Base-by-base conservation (phyloP, 2,329 filamentous ascomycete genomes). In the Aspergillus alliaceus region DNA sequence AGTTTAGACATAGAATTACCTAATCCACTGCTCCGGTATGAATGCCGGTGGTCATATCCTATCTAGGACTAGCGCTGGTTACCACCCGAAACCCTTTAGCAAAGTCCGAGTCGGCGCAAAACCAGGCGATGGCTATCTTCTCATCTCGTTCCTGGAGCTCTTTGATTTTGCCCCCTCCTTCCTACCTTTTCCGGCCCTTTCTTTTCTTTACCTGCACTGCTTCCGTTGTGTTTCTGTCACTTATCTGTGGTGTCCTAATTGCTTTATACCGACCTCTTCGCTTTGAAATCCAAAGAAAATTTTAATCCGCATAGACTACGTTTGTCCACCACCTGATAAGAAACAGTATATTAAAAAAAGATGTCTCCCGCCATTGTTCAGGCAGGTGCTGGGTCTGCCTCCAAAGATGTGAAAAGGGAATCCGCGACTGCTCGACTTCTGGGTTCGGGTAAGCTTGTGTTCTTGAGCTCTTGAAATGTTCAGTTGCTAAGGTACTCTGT, bases 341-440 rank as follows among this genome's bases (percentile, higher is more conserved):
- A 4, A 11, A 27, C 44, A 57, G n/a, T n/a, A n/a, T n/a, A n/a
- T n/a, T n/a, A 46, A 55, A 39, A 55, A 58, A 70, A 66, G 48
- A 77, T 90, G 87, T 88, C 87, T 73, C 86, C 87, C 59, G 69
- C 71, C 61, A 57, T 73, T 54, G 69, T 57, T 60, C 69, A 69
- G 51, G 61, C 70, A 57, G 72, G 72, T 61, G 68, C 73, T 62
- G 73, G 74, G 54, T 72, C 77, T 58, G 76, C 84, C 53, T 80
- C 84, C 42, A 86, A 83, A 70, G 82, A 85, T 70, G 82, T 82
- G 69, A 88, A 96, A 84, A 91, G 85, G 79, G 95, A 99, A 83
- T 96, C 93, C 57, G 92, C 90, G 69, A 75, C 89, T 72, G 95
- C 95, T 69, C 86, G 95, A 78, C 80, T 99, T 65, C 81, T 97